Conservation (phyloP, 371 early-diverging fungal species). For the Apophysomyces sp. region DNA sequence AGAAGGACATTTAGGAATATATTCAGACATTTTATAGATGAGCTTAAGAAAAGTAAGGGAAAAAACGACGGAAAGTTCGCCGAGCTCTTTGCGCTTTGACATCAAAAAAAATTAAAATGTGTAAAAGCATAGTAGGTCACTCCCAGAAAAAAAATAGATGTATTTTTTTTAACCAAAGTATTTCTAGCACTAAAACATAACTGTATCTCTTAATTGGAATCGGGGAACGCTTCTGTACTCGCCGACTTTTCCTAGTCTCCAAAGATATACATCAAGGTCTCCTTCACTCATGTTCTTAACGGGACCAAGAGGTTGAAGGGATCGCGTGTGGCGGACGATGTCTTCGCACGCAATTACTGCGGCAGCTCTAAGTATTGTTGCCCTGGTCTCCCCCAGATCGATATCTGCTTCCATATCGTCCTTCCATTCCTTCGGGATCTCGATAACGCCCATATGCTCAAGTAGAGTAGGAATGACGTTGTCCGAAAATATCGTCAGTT, state of each 20-base stretch:
- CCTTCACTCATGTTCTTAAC: conserved; percentile 49
- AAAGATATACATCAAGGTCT: conserved; percentile 66
- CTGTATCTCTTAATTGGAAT: conserved; percentile 64
- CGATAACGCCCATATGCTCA: conserved; percentile 51
- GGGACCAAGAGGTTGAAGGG: conserved; percentile 7
- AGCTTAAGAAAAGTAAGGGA: too few relatives aligned
- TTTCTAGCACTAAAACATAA: conserved; percentile 54
- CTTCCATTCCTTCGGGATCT: conserved; percentile 51
- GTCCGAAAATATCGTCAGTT: conserved; percentile 71
- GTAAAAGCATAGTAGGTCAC: too few relatives aligned
- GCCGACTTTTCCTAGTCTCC: conserved; percentile 70
- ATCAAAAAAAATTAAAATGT: too few relatives aligned
- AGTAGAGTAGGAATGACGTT: conserved; percentile 75
- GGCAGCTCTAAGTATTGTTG: conserved; percentile 67
- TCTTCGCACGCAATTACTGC: conserved; percentile 66
- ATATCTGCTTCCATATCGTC: conserved; percentile 47
- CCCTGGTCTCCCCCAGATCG: conserved; percentile 50
- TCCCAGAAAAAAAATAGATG: too few relatives aligned
- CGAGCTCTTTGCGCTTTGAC: not conserved
- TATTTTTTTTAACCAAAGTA: not conserved
- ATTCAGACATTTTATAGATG: too few relatives aligned
- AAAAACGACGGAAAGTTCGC: too few relatives aligned
- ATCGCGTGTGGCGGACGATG: conserved; percentile 44
- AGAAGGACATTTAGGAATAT: too few relatives aligned
- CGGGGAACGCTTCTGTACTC: conserved; percentile 61